These are phyloP conservation scores for Metschnikowia arizonensis DNA, from an alignment of 805 yeast species.

Conservation along the genomic window DNA sequence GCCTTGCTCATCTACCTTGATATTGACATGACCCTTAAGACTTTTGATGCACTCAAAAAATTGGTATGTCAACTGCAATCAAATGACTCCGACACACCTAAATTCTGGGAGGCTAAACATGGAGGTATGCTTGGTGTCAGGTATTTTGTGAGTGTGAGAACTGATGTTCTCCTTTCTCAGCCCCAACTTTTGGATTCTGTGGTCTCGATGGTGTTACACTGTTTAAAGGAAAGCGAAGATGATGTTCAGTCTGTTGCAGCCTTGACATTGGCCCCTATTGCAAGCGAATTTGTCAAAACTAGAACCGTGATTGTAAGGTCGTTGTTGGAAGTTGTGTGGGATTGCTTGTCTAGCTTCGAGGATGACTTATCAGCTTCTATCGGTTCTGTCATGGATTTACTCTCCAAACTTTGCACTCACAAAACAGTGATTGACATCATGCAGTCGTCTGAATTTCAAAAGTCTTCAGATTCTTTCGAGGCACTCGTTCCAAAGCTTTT, in stretches of 20 bases:
- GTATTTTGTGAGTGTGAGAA: slow-evolving; percentile 85
- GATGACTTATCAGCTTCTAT: slow-evolving; percentile 94
- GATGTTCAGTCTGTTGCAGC: slow-evolving; percentile 98
- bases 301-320: slow-evolving; percentile 48
- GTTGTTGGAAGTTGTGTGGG: slow-evolving; percentile 77
- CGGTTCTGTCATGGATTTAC: slow-evolving; percentile 91
- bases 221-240: slow-evolving; percentile 73
- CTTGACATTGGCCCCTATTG: slow-evolving; percentile 84
- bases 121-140: slow-evolving; percentile 95
- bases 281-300: slow-evolving; percentile 74
- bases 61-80: slow-evolving; percentile 60
- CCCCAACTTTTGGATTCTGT: slow-evolving; percentile 63
- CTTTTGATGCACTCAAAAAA: slow-evolving; percentile 62
- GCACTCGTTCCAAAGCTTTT: slow-evolving; percentile 82
- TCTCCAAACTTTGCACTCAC: slow-evolving; percentile 83
- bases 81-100: slow-evolving; percentile 41
- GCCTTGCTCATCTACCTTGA: slow-evolving; percentile 77
- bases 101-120: slow-evolving; percentile 95
- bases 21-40: slow-evolving; percentile 51
- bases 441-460: slow-evolving; percentile 53
- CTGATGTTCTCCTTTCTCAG: slow-evolving; percentile 64
- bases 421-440: slow-evolving; percentile 70
- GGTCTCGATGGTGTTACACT: slow-evolving; percentile 81
- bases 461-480: slow-evolving; percentile 58
- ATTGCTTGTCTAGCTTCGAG: slow-evolving; percentile 71